These are phyloP conservation scores for Fusarium stilboides DNA, from an alignment of 2,329 filamentous ascomycete species.

Conservation along the genomic window DNA sequence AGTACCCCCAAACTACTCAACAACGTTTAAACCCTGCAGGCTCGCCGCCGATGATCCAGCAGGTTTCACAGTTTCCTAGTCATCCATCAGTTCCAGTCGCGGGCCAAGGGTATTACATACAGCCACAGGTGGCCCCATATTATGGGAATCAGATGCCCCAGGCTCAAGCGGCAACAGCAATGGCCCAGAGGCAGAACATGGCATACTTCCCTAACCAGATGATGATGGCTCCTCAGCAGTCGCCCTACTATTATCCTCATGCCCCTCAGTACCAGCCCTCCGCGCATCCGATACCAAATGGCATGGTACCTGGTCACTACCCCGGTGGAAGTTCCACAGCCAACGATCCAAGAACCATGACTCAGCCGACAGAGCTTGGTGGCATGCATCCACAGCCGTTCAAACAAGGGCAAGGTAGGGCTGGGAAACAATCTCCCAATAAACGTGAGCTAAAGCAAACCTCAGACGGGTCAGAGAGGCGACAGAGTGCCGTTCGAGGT, in stretches of 20 bases:
- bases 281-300: slow-evolving; percentile 50
- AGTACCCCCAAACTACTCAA: slow-evolving; percentile 56
- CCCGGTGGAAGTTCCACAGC: slow-evolving; percentile 45
- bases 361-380: slow-evolving; percentile 32
- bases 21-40: slow-evolving; percentile 55
- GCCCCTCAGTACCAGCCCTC: slow-evolving; percentile 57
- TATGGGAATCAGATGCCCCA: slow-evolving; percentile 61
- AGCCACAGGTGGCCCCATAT: slow-evolving; percentile 62
- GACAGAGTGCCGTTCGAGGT: slow-evolving; percentile 52
- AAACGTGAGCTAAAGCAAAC: slow-evolving; percentile 37
- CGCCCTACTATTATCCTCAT: slow-evolving; percentile 63
- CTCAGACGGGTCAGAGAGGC: slow-evolving; percentile 42
- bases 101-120: slow-evolving; percentile 64
- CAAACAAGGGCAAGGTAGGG: slow-evolving; percentile 47
- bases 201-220: slow-evolving; percentile 62
- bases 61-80: slow-evolving; percentile 59
- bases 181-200: slow-evolving; percentile 58
- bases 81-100: slow-evolving; percentile 57
- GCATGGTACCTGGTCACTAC: slow-evolving; percentile 57
- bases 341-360: slow-evolving; percentile 47
- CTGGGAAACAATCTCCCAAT: slow-evolving; percentile 25
- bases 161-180: slow-evolving; percentile 54
- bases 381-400: slow-evolving; percentile 18
- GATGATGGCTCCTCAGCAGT: slow-evolving; percentile 60
- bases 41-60: slow-evolving; percentile 58